Evolutionary conservation across 768 basidiomycete genomes (phyloP).

Genomic region (Hypsizygus marmoreus): DNA sequence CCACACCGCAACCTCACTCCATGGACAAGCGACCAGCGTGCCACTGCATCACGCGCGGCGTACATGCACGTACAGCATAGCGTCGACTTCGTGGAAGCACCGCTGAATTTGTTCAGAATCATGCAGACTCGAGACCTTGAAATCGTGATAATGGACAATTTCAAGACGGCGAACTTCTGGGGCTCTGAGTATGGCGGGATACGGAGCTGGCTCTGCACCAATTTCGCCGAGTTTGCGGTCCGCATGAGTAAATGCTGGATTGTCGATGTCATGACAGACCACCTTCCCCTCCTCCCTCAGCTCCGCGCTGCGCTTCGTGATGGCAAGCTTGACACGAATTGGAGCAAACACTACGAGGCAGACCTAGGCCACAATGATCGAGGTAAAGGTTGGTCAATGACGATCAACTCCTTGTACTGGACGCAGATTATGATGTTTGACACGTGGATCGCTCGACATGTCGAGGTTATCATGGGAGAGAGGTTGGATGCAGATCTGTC

Average conservation of each 20-base stretch:
- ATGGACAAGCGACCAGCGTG: background rate
- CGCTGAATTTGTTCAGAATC: background rate
- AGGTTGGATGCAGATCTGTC: slow-evolving; percentile 6
- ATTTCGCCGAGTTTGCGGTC: slow-evolving; percentile 13
- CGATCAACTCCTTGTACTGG: slow-evolving; percentile 16
- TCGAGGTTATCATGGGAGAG: slow-evolving; percentile 15
- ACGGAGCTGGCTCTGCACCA: slow-evolving; percentile 16
- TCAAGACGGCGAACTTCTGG: slow-evolving; percentile 19
- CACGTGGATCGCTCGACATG: slow-evolving; percentile 18
- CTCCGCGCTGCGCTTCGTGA: background rate
- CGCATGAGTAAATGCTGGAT: slow-evolving; percentile 12
- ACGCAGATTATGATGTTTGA: slow-evolving; percentile 21
- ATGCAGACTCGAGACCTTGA: background rate
- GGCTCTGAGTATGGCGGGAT: slow-evolving; percentile 20
- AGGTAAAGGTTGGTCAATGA: slow-evolving; percentile 5
- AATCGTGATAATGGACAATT: slow-evolving; percentile 11
- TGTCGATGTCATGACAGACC: background rate
- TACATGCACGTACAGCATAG: background rate
- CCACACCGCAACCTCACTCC: background rate
- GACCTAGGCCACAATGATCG: background rate
- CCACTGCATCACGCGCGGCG: background rate
- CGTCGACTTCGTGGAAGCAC: slow-evolving; percentile 1
- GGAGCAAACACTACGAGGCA: slow-evolving; percentile 3
- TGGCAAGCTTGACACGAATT: background rate
- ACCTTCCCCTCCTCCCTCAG: slow-evolving; percentile 13